Base-by-base conservation (phyloP, 352 stramenopile species). In the Globisporangium parvum region DNA sequence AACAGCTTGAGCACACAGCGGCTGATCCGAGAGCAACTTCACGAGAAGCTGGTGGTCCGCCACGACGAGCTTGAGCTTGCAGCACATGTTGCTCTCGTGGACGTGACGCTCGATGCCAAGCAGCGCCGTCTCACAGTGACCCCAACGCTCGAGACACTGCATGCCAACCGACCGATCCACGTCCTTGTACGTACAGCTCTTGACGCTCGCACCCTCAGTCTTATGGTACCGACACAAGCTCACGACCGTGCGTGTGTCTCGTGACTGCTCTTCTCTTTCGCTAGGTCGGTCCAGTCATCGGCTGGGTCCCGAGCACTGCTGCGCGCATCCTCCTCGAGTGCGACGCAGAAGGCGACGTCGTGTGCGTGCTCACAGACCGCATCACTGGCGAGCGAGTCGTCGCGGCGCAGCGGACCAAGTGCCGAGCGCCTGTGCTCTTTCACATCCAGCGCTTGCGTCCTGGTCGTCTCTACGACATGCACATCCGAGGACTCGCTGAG, bases 241-340 rank as follows among this genome's bases (percentile, higher is more conserved):
- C 6, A 23, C 10, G 9, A 24, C 8, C n/a, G 20, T 23, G 1
- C 9, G 24, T 49, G 26, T 31, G 26, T 31, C 26, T 23, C 33
- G 9, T 23, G 28, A 9, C 47, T 40, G 28, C 31, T 11, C 48
- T 40, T 2, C 18, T 40, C 11, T 3, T 28, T 45, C 31, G 21
- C 17, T 28, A 80, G 65, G 35, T 86, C 17, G 75, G 73, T 20
- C 75, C 75, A 20, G 52, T 84, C 15, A 52, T 86, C 20, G 75
- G 75, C 17, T 70, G 55, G 23, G 71, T 82, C 6, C 64, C 71
- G 0, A 45, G 57, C 56, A 60, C 50, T 1, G 47, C 52, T 1
- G 71, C 69, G 46, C 58, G 55, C 31, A 65, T 85, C 37, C 51
- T 85, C 26, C 50, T 87, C 23, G 76, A 83, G 57, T 67, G 65